A percentile compares a stretch with the other conserved stretches of the same genome.
phyloP scores from a whole-genome alignment of 139 green algal genomes.

The Spirogloea muscicola region DNA sequence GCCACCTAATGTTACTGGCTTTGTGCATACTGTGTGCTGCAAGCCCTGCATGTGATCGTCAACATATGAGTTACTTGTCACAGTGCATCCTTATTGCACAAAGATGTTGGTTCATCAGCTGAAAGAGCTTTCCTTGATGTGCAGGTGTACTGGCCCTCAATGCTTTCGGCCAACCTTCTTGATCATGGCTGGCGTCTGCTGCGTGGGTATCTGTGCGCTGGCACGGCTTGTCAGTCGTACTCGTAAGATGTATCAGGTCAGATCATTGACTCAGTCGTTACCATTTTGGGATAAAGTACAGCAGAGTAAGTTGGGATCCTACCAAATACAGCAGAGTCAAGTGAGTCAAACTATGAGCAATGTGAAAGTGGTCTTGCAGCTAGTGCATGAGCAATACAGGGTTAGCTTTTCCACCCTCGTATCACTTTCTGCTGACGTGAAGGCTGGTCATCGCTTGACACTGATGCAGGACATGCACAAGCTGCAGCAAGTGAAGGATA shows the following conservation, averaged over 20 bases:
- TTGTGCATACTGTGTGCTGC: no score
- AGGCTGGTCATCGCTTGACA: background rate
- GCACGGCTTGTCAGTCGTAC: conserved; percentile 13
- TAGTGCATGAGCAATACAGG: background rate
- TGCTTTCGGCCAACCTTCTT: conserved; percentile 36
- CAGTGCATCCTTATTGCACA: no score
- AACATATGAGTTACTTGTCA: no score
- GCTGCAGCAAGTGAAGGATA: background rate
- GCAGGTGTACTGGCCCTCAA: conserved; percentile 7
- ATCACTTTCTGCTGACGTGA: background rate
- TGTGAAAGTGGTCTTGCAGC: background rate
- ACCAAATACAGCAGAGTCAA: background rate
- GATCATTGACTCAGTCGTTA: no score
- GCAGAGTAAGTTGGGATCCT: background rate
- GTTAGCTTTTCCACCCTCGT: background rate
- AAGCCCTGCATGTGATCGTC: no score
- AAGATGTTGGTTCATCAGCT: no score
- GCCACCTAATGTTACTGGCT: no score
- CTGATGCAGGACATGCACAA: background rate
- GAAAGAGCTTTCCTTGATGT: no score
- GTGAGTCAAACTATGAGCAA: background rate
- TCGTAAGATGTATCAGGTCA: conserved; percentile 25
- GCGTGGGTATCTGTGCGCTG: background rate
- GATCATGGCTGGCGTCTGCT: conserved; percentile 21
- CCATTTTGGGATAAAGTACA: no score